These are phyloP conservation scores for Sugiyamaella boreocaroliniensis DNA, from an alignment of 805 yeast species.

Conservation along the genomic window DNA sequence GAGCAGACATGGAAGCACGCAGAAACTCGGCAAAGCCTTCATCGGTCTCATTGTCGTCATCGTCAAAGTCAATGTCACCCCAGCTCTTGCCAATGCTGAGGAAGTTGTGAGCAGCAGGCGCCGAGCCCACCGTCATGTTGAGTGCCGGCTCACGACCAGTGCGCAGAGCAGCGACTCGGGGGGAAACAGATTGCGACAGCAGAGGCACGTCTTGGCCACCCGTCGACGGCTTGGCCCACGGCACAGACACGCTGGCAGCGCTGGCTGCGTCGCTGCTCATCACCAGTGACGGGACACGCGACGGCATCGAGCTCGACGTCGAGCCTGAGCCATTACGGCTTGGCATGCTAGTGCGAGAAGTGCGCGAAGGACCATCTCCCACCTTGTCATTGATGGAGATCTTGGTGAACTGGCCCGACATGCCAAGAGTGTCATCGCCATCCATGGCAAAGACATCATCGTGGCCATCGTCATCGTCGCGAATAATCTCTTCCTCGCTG, in stretches of 20 bases:
- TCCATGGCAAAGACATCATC: constrained; percentile 25
- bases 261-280: constrained; percentile 3
- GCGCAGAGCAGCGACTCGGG: not conserved
- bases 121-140: constrained; percentile 12
- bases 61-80: constrained; percentile 25
- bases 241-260: not conserved
- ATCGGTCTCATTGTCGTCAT: constrained; percentile 20
- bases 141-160: not conserved
- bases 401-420: constrained; percentile 5
- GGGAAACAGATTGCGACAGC: not conserved
- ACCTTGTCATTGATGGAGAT: constrained; percentile 1
- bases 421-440: constrained; percentile 1
- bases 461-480: constrained; percentile 10
- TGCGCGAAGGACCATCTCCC: not conserved
- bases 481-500: not conserved
- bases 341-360: not conserved
- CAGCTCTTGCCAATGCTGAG: constrained; percentile 27
- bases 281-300: constrained; percentile 17
- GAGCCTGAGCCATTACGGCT: constrained; percentile 12
- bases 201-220: not conserved
- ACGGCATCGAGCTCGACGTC: constrained; percentile 22
- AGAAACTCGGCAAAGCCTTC: constrained; percentile 5
- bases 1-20: not conserved
- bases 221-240: not conserved
- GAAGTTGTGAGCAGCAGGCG: constrained; percentile 19